Conservation (phyloP, 257 asterid genomes). For the Nicotiana attenuata region DNA sequence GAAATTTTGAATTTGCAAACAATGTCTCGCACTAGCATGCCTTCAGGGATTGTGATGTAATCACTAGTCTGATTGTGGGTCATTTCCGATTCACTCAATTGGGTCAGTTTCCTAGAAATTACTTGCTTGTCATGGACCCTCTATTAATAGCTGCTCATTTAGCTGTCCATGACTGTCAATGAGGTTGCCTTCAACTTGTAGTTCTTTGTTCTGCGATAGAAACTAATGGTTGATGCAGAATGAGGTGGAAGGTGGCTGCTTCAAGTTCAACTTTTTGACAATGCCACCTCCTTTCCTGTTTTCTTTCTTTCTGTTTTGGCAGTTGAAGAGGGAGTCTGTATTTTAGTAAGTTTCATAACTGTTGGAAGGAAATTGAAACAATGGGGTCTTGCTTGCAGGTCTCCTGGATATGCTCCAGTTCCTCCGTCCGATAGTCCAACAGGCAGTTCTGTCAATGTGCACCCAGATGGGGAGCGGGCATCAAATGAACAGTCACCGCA, state of each 20-base stretch:
- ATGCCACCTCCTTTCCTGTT: not conserved
- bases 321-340: not conserved
- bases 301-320: not conserved
- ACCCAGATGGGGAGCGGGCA: constrained; percentile 26
- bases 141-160: constrained; percentile 2
- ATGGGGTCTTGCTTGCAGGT: constrained; percentile 27
- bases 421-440: constrained; percentile 33
- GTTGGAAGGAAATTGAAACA: constrained; percentile 1
- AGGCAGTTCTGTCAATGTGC: constrained; percentile 20
- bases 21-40: not conserved
- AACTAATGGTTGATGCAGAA: not conserved
- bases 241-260: not conserved
- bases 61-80: not conserved
- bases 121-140: not conserved
- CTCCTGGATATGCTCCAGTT: constrained; percentile 33
- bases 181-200: not conserved
- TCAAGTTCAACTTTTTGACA: not conserved
- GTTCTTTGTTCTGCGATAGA: not conserved
- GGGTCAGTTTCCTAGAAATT: not conserved
- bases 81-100: not conserved
- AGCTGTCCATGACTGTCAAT: not conserved
- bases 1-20: not conserved
- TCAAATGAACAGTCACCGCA: constrained; percentile 30
- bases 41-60: not conserved
- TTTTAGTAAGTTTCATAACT: not conserved